Base-by-base conservation (phyloP, 768 basidiomycete species). In the Boletus vinaceobasis region DNA sequence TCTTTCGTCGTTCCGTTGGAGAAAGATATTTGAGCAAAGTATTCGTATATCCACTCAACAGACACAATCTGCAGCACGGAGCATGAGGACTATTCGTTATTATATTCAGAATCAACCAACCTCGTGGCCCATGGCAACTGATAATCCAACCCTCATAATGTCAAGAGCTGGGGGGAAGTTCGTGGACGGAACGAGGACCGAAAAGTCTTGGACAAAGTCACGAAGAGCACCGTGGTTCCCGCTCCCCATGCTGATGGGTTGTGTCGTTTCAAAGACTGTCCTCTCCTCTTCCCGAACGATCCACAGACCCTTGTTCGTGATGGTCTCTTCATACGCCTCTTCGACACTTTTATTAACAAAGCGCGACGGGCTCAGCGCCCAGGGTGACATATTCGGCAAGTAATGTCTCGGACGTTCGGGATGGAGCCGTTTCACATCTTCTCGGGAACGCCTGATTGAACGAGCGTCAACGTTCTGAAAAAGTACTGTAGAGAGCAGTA, bases 1-100 rank as follows among this genome's bases (percentile, higher is more conserved):
- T 65, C 57, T 47, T 36, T 26, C 9, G 32, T 62, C 4, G 56
- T 59, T 39, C 56, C 63, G 27, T 65, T 55, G 14, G 52, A 29
- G 14, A 67, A 62, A 7, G 29, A 2, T 10, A 65, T 17, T 14
- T 45, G 60, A 15, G 44, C 35, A 35, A 62, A 60, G 27, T 65
- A 62, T 39, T 66, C 65, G 19, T 62, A 65, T 7, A 53, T 58
- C 32, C 43, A 62, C 35, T 67, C 52, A 1, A 29, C 50, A 13
- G 46, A 0, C 1, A 39, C 26, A 1, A 43, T 7, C 51, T 56
- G 32, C 1, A 19, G 33, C 36, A 31, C 6, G 10, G 33, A 19
- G 8, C 1, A 33, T 47, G 14, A 33, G 32, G 1, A 17, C 23
- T 15, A 23, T 29, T 11, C 7, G 2, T 5, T 14, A 1, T 10